Base-by-base conservation (phyloP, 2,329 filamentous ascomycete species). In the Aureobasidium melanogenum region DNA sequence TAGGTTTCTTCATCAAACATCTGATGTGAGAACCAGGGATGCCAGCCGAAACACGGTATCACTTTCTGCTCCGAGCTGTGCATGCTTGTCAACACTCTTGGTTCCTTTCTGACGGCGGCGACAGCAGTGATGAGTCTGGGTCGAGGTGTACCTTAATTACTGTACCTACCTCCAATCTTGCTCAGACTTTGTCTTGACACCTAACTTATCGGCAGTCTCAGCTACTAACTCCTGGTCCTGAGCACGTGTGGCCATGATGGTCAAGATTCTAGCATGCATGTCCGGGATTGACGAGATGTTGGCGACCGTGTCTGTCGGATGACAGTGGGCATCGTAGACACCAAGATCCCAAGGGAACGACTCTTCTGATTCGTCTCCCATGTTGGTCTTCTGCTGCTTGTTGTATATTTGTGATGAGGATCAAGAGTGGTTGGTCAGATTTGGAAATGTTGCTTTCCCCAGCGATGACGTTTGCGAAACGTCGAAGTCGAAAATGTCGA, bases 1-100 rank as follows among this genome's bases (percentile, higher is more conserved):
- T 73, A 69, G 9, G 71, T 68, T 14, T 60, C 63, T 58, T 89
- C 84, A 68, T 86, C 82, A 69, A 85, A 90, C 67, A 94, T 80
- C 65, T 89, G 85, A 71, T 93, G 80, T 1, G 88, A 88, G 72
- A 92, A 93, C 89, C 89, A 94, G 0, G 89, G 89, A 70, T 94
- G 89, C 88, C 89, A 92, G 22, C 89, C 89, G 73, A 92, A 93
- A n/a, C 85, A 84, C 0, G 89, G 88, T 3, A 93, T 67, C 28
- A 87, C 73, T 62, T 76, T 78, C 63, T 77, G 74, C 46, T 74
- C 65, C 54, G 69, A 63, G 22, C 69, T 70, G 46, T 30, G 28
- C 12, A 8, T n/a, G 2, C 26, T 39, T 1, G 52, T 63, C 30
- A 64, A 59, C 12, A 22, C n/a, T 32, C 28, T 30, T 24, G 15